A percentile compares a stretch with the other conserved stretches of the same genome.
These are phyloP conservation scores for Ceratocystis albifundus DNA, from an alignment of 2,329 filamentous ascomycete species.

Conservation along the genomic window DNA sequence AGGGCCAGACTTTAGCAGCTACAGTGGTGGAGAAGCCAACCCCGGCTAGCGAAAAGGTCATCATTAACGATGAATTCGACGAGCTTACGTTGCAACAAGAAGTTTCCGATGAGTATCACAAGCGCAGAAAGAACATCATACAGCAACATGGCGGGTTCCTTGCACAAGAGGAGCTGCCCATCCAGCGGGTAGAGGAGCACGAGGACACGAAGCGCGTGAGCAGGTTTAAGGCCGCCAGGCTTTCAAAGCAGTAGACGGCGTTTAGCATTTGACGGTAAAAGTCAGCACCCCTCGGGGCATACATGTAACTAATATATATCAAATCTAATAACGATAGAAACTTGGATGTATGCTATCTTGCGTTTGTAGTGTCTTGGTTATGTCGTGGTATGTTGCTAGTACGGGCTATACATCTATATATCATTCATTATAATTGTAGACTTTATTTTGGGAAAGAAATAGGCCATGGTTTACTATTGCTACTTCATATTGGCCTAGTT, in stretches of 20 bases:
- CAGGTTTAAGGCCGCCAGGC: slow-evolving; percentile 60
- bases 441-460: not conserved
- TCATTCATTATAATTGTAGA: not conserved
- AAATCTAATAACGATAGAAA: too few relatives aligned
- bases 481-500: slow-evolving; percentile 26
- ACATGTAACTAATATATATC: too few relatives aligned
- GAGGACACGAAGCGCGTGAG: slow-evolving; percentile 55
- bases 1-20: slow-evolving; percentile 47
- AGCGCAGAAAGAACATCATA: slow-evolving; percentile 70
- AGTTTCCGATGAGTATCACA: slow-evolving; percentile 72
- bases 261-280: too few relatives aligned
- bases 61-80: slow-evolving; percentile 32
- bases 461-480: not conserved
- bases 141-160: slow-evolving; percentile 73
- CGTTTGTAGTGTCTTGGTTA: too few relatives aligned
- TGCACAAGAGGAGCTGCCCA: slow-evolving; percentile 55
- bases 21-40: slow-evolving; percentile 46
- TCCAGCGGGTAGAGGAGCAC: slow-evolving; percentile 56
- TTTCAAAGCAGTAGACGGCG: slow-evolving; percentile 40
- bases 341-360: too few relatives aligned
- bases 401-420: too few relatives aligned
- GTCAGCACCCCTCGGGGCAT: too few relatives aligned
- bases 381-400: too few relatives aligned
- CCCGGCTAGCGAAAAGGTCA: slow-evolving; percentile 20
- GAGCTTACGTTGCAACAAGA: slow-evolving; percentile 60